Evolutionary conservation across 2,329 filamentous ascomycete genomes (phyloP).

Genomic region (Uncinocarpus reesii): DNA sequence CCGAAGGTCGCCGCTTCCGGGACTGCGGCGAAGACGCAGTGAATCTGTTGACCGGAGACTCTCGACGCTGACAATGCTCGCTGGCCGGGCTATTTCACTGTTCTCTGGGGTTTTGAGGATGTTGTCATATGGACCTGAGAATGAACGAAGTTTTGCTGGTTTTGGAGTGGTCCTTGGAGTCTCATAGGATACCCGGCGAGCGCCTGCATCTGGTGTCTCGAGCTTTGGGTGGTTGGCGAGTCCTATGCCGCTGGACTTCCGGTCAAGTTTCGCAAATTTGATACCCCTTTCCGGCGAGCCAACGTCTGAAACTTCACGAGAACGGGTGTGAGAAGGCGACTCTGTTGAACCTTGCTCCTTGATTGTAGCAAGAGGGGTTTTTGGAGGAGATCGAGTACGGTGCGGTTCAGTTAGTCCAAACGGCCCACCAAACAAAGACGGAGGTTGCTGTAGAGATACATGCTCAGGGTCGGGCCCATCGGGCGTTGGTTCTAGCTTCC

Average conservation of each 20-base stretch:
- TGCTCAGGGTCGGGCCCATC: neutral
- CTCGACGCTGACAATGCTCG: conserved; percentile 3
- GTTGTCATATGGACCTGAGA: conserved; percentile 1
- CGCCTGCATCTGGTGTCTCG: neutral
- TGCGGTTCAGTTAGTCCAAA: conserved; percentile 21
- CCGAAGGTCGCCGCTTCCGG: conserved; percentile 66
- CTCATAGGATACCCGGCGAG: conserved; percentile 1
- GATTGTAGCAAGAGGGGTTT: conserved; percentile 42
- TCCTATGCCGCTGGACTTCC: conserved; percentile 25
- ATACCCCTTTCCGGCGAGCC: conserved; percentile 35
- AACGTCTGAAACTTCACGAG: conserved; percentile 34
- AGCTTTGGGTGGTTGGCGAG: too few relatives aligned
- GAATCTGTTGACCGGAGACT: conserved; percentile 9
- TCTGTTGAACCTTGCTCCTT: conserved; percentile 41
- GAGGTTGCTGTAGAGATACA: conserved; percentile 16
- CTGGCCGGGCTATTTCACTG: conserved; percentile 2
- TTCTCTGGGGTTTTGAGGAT: conserved; percentile 7
- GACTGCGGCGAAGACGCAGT: conserved; percentile 44
- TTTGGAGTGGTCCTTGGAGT: neutral
- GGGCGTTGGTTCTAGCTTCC: neutral
- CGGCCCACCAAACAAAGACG: conserved; percentile 29
- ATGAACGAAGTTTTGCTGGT: conserved; percentile 1
- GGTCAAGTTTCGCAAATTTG: conserved; percentile 29
- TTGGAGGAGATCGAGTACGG: conserved; percentile 27
- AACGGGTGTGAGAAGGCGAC: conserved; percentile 32